These are phyloP conservation scores for Candida xyloterini DNA, from an alignment of 805 yeast genomes.

Conservation along the genomic window DNA sequence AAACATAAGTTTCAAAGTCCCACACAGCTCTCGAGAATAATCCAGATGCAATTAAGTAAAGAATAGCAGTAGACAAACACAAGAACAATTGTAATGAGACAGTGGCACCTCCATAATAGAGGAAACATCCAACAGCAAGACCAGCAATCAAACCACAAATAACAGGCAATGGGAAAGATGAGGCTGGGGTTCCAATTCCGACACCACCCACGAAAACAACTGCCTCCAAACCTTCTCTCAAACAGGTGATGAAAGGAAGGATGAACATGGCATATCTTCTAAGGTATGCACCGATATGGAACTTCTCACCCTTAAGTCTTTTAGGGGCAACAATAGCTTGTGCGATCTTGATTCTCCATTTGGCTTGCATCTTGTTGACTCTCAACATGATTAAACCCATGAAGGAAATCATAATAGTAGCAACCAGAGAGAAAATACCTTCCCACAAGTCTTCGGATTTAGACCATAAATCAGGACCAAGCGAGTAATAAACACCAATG, in stretches of 20 bases:
- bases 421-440: constrained; percentile 89
- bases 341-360: constrained; percentile 96
- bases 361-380: constrained; percentile 92
- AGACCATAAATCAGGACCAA: constrained; percentile 82
- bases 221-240: constrained; percentile 97
- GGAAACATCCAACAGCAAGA: constrained; percentile 57
- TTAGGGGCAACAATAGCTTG: constrained; percentile 68
- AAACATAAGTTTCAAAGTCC: constrained; percentile 74
- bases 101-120: constrained; percentile 80
- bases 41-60: constrained; percentile 89
- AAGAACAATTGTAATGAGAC: constrained; percentile 85
- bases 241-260: constrained; percentile 83
- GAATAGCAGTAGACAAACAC: constrained; percentile 80
- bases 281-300: constrained; percentile 50
- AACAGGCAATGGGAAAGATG: constrained; percentile 91
- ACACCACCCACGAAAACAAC: constrained; percentile 97
- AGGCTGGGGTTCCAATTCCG: constrained; percentile 53
- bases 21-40: constrained; percentile 91
- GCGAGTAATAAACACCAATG: constrained; percentile 86
- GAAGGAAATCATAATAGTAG: constrained; percentile 79
- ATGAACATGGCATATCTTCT: constrained; percentile 85
- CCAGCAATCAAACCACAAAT: constrained; percentile 84
- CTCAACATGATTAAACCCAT: constrained; percentile 98
- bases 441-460: constrained; percentile 93
- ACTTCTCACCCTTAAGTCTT: constrained; percentile 45